These are phyloP conservation scores for Cystobasidiaceae sp. DNA, from an alignment of 1,284 basidiomycete genomes.

Conservation along the genomic window DNA sequence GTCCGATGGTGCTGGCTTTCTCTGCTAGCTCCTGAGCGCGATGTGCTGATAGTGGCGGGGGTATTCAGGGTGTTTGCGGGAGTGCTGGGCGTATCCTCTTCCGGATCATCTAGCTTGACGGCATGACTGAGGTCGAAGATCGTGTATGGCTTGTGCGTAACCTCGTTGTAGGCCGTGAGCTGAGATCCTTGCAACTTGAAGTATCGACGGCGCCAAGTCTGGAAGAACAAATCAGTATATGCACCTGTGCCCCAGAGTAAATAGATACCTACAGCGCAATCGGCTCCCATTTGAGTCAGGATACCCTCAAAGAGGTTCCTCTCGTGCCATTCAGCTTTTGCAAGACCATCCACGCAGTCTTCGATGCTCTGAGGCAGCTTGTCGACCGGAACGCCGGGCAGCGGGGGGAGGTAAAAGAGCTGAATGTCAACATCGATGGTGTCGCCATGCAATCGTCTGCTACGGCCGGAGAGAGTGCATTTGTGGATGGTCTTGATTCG, in stretches of 20 bases:
- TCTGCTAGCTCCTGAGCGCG: neutral
- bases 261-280: slow-evolving; percentile 4
- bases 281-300: slow-evolving; percentile 23
- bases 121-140: slow-evolving; percentile 15
- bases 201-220: slow-evolving; percentile 19
- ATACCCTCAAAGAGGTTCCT: slow-evolving; percentile 25
- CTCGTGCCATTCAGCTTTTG: slow-evolving; percentile 21
- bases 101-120: slow-evolving; percentile 23
- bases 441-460: neutral
- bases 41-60: slow-evolving; percentile 9
- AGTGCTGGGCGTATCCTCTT: too few relatives aligned
- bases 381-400: slow-evolving; percentile 16
- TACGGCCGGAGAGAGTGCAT: neutral
- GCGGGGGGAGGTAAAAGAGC: slow-evolving; percentile 28
- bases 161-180: slow-evolving; percentile 24
- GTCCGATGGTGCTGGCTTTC: slow-evolving; percentile 5
- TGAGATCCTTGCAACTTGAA: slow-evolving; percentile 15
- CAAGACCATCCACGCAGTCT: slow-evolving; percentile 20
- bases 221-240: too few relatives aligned
- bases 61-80: too few relatives aligned
- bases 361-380: slow-evolving; percentile 28
- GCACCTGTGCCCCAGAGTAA: too few relatives aligned
- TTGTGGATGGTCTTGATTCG: slow-evolving; percentile 1
- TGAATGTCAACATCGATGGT: slow-evolving; percentile 9
- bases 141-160: slow-evolving; percentile 21